Evolutionary conservation across 257 asterid genomes (phyloP).

Genomic region (Ilex aquifolium): DNA sequence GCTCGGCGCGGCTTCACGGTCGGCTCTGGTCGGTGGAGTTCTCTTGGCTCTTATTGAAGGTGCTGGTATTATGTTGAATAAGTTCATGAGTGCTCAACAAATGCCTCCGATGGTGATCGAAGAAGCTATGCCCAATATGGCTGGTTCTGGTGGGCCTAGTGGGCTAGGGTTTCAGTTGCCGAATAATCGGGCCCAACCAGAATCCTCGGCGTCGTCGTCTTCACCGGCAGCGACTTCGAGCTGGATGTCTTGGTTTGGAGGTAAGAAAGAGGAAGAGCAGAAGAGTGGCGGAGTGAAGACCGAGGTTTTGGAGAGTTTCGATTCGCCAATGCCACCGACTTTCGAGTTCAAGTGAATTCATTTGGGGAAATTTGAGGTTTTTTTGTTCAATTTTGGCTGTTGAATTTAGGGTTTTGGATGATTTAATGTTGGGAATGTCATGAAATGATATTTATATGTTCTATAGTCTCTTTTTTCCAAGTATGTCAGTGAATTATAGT

Average conservation of each 20-base stretch:
- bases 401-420: too few species aligned
- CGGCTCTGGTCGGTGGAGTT: conserved; percentile 29
- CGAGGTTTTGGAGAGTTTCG: conserved; percentile 29
- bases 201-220: neutral
- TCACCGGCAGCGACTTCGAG: neutral
- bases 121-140: conserved; percentile 8
- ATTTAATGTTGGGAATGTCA: too few species aligned
- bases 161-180: conserved; percentile 10
- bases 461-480: too few species aligned
- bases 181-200: neutral
- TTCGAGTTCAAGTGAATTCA: conserved; percentile 11
- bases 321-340: conserved; percentile 23
- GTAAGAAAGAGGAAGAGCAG: conserved; percentile 10
- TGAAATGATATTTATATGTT: too few species aligned
- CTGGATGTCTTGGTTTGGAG: conserved; percentile 18
- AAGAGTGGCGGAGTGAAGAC: conserved; percentile 13
- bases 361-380: too few species aligned
- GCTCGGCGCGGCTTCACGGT: conserved; percentile 13
- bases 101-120: conserved; percentile 14
- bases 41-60: conserved; percentile 32
- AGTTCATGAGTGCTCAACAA: conserved; percentile 18
- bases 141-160: neutral
- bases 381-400: too few species aligned
- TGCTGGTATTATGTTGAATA: conserved; percentile 27
- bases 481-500: too few species aligned